These are phyloP conservation scores for Stevia rebaudiana DNA, from an alignment of 140 eudicot species.

Conservation along the genomic window DNA sequence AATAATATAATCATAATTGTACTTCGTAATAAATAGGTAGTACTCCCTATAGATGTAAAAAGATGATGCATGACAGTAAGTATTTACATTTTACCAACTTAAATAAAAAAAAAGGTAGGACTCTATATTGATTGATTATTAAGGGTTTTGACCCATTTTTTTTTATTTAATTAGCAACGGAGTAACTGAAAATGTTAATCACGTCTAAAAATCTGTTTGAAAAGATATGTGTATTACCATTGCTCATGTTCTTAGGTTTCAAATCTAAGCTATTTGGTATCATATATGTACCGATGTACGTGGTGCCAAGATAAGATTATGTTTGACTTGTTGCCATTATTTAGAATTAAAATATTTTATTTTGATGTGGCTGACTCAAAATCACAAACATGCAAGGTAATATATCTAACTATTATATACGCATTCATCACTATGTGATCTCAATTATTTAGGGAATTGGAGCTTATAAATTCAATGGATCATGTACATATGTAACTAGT, in stretches of 20 bases:
- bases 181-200: no score
- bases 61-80: no score
- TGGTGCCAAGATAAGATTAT: background rate
- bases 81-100: no score
- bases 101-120: no score
- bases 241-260: background rate
- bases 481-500: slow-evolving; percentile 4
- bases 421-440: background rate
- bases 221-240: no score
- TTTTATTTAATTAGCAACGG: no score
- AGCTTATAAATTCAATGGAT: slow-evolving; percentile 13
- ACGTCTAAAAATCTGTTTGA: no score
- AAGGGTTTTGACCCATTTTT: no score
- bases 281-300: background rate
- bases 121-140: no score
- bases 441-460: slow-evolving; percentile 4
- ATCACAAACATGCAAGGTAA: background rate
- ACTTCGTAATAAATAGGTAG: no score
- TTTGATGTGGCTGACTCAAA: background rate
- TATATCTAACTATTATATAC: background rate
- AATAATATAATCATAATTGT: no score
- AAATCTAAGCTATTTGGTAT: slow-evolving; percentile 10
- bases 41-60: no score
- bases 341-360: background rate
- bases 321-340: slow-evolving; percentile 1